Base-by-base conservation (phyloP, 2,329 filamentous ascomycete genomes). In the Tolypocladium amazonense region DNA sequence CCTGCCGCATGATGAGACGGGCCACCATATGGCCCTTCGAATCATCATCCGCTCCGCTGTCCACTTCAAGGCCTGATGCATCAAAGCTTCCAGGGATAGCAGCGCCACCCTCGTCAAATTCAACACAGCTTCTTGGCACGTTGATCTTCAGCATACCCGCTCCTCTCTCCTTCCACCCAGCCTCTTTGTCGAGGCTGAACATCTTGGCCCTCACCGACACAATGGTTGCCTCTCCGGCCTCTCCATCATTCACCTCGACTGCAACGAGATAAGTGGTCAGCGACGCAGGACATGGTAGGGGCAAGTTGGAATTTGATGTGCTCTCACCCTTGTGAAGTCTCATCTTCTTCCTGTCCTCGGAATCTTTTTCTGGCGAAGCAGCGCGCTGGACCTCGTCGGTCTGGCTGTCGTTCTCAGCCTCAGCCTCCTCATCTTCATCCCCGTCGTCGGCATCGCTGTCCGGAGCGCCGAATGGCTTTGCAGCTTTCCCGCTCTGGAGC, bases 81-180 rank as follows among this genome's bases (percentile, higher is more conserved):
- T 86, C 81, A 61, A 86, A 86, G 20, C 77, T 79, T 30, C 78
- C 78, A 2, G 81, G 74, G 57, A 82, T 73, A n/a, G 78, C 71
- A 12, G 69, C 67, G 4, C 78, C 80, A 23, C 74, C 74, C 15
- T 84, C 79, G 61, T 86, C 80, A 47, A 82, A 79, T 30, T 81
- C 78, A 6, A 83, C 77, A 60, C 79, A 83, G 37, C 75, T 73
- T 64, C 83, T 79, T 3, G 84, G 83, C 18, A 88, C 86, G 68
- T 97, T 96, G 71, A 96, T 81, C 75, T 94, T 94, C 65, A 96
- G 79, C 66, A 88, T 88, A 53, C 92, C 92, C 4, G 87, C 82
- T 15, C 92, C 92, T 58, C 92, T 86, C 75, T 97, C 93, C 72
- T 93, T 93, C 93, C 93, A 97, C 55, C 86, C 86, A 59, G 83